Percentiles rank a stretch among this genome's conserved stretches.
These are phyloP conservation scores for Colletotrichum scovillei DNA, from an alignment of 2,329 filamentous ascomycete genomes.

Conservation along the genomic window DNA sequence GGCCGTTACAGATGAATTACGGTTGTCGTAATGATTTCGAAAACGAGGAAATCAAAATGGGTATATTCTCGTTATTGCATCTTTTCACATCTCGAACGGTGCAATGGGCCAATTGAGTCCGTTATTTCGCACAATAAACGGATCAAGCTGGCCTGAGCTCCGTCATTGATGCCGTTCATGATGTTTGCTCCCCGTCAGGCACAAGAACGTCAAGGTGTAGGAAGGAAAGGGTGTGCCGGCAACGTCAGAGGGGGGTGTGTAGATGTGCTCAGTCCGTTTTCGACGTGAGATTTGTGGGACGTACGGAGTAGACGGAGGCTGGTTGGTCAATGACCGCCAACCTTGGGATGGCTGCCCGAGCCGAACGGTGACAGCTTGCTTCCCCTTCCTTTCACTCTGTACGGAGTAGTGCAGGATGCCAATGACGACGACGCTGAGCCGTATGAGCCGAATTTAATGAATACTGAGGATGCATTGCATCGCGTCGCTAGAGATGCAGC, in stretches of 20 bases:
- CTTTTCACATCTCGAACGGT: neutral
- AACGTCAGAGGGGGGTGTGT: neutral
- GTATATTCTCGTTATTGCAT: constrained; percentile 25
- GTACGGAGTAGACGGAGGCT: neutral
- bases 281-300: neutral
- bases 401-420: neutral
- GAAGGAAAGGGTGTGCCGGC: neutral
- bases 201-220: neutral
- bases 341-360: neutral
- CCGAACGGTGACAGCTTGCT: neutral
- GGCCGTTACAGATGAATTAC: neutral
- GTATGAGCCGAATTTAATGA: neutral
- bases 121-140: neutral
- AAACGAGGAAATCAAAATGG: neutral
- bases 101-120: neutral
- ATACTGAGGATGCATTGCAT: neutral
- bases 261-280: neutral
- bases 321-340: neutral
- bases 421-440: neutral
- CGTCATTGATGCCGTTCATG: neutral
- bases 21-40: neutral
- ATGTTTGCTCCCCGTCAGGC: neutral
- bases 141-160: neutral
- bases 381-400: neutral
- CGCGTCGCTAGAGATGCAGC: neutral